Base-by-base conservation (phyloP, 768 basidiomycete genomes). In the Zangia roseola region DNA sequence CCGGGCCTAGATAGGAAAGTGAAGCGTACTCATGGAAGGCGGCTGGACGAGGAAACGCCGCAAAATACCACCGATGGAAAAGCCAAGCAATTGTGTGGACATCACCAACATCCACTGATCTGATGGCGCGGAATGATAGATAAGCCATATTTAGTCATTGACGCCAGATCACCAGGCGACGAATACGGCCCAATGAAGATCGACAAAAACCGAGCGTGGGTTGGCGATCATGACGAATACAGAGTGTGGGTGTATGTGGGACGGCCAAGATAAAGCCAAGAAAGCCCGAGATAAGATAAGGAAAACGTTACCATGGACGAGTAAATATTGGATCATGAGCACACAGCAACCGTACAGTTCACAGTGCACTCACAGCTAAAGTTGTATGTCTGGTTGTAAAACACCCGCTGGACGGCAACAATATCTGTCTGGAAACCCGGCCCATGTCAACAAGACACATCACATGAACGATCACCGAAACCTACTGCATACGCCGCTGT, bases 11-110 rank as follows among this genome's bases (percentile, higher is more conserved):
- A 13, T 33, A 34, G 24, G 2, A 23, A 35, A 9, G 31, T 14
- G 31, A 30, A 10, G 63, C 72, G 37, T 54, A 81, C 81, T 83
- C 82, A 84, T 84, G 1, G 82, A 82, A 3, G 78, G 78, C 9
- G 81, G 86, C 17, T 74, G 69, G 34, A 86, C 84, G 6, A 87
- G 75, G 64, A 86, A 84, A 10, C 84, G 78, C 30, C 79, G 76
- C 26, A 68, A 42, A 47, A 84, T 68, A 26, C 85, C 84, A 20
- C 83, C 83, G 25, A 82, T 74, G 4, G 76, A 80, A 54, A 79
- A 80, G 8, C 84, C 80, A 43, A 88, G 79, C 35, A 88, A 63
- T 57, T 90, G 87, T 0, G 87, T 88, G 13, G 84, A 86, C 77
- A 84, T 78, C 4, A 81, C 79, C 36, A 83, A 61, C 73, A 82